A percentile compares a stretch with the other conserved stretches of the same genome.
phyloP scores from a whole-genome alignment of 257 asterid genomes.

The Nicotiana attenuata region DNA sequence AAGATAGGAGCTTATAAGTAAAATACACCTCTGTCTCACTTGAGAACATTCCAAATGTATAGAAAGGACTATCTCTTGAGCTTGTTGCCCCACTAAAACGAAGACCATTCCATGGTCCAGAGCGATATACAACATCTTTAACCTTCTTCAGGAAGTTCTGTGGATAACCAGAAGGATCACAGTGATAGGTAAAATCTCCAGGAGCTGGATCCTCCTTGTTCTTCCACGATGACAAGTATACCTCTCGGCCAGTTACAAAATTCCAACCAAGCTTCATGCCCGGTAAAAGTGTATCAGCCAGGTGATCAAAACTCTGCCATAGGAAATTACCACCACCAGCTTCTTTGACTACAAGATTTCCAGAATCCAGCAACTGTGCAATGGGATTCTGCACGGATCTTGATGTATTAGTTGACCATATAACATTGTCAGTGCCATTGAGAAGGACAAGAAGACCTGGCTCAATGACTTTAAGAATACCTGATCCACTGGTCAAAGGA shows the following conservation, averaged over 20 bases:
- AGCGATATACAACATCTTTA: not conserved
- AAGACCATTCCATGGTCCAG: conserved; percentile 35
- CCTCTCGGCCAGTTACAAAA: not conserved
- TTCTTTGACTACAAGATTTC: conserved; percentile 31
- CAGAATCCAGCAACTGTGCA: conserved; percentile 19
- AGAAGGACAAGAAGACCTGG: conserved; percentile 17
- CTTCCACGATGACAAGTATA: conserved; percentile 35
- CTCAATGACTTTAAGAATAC: conserved; percentile 11
- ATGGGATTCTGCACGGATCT: conserved; percentile 1
- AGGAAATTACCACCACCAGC: not conserved
- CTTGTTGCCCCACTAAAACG: conserved; percentile 17
- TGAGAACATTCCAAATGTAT: conserved; percentile 7
- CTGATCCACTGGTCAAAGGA: conserved; percentile 10
- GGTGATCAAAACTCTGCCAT: conserved; percentile 9
- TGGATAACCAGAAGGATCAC: conserved; percentile 24
- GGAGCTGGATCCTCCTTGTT: conserved; percentile 33
- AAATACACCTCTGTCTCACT: conserved; percentile 22
- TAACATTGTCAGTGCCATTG: not conserved
- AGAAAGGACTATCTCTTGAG: conserved; percentile 6
- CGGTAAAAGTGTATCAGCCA: conserved; percentile 18
- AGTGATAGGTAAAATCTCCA: conserved; percentile 19
- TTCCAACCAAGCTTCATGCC: conserved; percentile 15
- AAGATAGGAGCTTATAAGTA: not conserved
- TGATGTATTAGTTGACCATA: conserved; percentile 24
- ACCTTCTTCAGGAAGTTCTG: conserved; percentile 13